phyloP scores from a whole-genome alignment of 306 rosid genomes.

The Hippophae rhamnoides region DNA sequence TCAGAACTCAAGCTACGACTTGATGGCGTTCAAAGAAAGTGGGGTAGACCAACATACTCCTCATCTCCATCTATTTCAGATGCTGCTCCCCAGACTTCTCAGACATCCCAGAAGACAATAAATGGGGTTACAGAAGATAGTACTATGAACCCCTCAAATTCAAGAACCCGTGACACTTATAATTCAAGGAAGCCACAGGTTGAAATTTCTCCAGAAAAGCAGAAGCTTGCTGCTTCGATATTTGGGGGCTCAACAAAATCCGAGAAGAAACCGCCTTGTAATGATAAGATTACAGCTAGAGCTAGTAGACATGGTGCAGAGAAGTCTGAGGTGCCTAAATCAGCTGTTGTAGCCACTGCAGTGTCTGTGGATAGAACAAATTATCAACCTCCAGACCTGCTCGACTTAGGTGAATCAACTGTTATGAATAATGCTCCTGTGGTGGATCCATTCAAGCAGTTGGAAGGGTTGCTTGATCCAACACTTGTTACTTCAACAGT shows the following conservation, averaged over 20 bases:
- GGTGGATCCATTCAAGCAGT: conserved; percentile 61
- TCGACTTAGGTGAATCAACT: conserved; percentile 57
- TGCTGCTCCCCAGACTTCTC: conserved; percentile 26
- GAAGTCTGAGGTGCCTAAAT: conserved; percentile 36
- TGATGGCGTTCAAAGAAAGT: conserved; percentile 80
- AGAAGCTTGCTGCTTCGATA: conserved; percentile 85
- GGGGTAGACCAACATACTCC: conserved; percentile 67
- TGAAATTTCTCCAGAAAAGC: conserved; percentile 65
- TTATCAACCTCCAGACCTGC: conserved; percentile 63
- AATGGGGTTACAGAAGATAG: conserved; percentile 49
- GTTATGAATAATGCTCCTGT: conserved; percentile 28
- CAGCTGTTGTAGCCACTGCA: conserved; percentile 24
- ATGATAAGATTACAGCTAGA: conserved; percentile 38
- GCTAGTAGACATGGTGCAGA: conserved; percentile 28
- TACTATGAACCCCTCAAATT: conserved; percentile 21
- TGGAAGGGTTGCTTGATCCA: conserved; percentile 70
- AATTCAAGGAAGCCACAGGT: conserved; percentile 44
- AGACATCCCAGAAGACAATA: conserved; percentile 26
- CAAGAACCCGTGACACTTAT: conserved; percentile 40
- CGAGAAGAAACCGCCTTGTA: conserved; percentile 41
- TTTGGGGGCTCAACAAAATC: conserved; percentile 63
- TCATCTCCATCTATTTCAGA: conserved; percentile 34
- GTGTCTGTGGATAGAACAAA: conserved; percentile 28
- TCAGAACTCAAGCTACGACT: conserved; percentile 60
- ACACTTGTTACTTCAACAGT: conserved; percentile 22